Evolutionary conservation across 495 filamentous ascomycete genomes (phyloP), one percentile per base, ranked within the genome.

Genomic region (Xylaria intraflava): DNA sequence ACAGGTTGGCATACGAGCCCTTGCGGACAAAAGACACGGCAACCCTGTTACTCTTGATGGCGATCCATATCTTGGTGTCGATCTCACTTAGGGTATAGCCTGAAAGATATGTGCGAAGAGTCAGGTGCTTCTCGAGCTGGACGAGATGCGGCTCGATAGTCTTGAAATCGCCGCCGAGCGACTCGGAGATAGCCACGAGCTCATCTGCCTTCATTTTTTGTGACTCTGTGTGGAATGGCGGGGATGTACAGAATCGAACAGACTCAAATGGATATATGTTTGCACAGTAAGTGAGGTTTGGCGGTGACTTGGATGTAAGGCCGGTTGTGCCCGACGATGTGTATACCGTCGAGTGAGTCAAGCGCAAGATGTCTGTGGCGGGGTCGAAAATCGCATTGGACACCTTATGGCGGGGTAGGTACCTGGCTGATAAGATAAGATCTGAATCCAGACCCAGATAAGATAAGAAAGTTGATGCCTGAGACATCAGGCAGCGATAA

Each of bases 31-130:
- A 86, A 14, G 85, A 83, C 55, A 84, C 73, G 7, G 88, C 90
- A 16, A 91, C 85, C n/a, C 86, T 82, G 73, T 95, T 96, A 58
- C 83, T 86, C 44, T 88, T 84, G 49, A 98, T 77, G 9, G 87
- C 86, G 60, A 84, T 79, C 89, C 90, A 98, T 41, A 96, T 74
- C 56, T 85, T 83, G 53, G 84, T 79, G 69, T 98, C 93, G 49
- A 88, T 74, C 17, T 87, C 81, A 35, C 86, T 85, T 41, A 95
- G 76, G 3, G 74, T 73, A 73, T 96, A 92, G 50, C 90, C 91
- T 27, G 88, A 83, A 54, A 96, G 75, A 68, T 92, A 90, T 1
- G 89, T 88, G 55, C 93, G 85, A 14, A 96, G 82, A 12, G 84
- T 84, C 39, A 98, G 78, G 68, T 96, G 86, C 64, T 86, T 84